Percentiles rank a stretch among this genome's conserved stretches.
phyloP scores from a whole-genome alignment of 345 rosid genomes.

The Orychophragmus violaceus region DNA sequence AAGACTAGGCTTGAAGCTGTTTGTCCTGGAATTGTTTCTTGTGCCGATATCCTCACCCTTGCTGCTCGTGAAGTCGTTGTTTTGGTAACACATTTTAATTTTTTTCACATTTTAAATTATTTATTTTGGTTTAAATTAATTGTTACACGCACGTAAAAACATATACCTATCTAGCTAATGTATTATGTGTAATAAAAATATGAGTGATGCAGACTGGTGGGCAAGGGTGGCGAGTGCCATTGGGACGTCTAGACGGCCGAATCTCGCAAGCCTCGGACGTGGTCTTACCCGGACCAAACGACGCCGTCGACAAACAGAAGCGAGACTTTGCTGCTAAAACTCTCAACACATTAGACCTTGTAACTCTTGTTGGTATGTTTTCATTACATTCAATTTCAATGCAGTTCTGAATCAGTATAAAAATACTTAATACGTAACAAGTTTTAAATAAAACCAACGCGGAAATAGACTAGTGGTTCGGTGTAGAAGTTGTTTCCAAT shows the following conservation, averaged over 20 bases:
- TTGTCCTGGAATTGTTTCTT: slow-evolving; percentile 42
- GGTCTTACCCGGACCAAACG: slow-evolving; percentile 32
- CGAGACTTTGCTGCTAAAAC: slow-evolving; percentile 31
- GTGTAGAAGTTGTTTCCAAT: no score
- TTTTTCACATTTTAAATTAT: no score
- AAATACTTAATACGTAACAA: no score
- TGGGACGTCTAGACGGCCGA: slow-evolving; percentile 32
- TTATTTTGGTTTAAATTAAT: not conserved
- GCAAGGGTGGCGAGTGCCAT: slow-evolving; percentile 23
- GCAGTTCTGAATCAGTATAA: not conserved
- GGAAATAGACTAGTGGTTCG: no score
- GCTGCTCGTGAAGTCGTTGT: slow-evolving; percentile 44
- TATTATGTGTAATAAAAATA: not conserved
- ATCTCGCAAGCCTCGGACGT: slow-evolving; percentile 31
- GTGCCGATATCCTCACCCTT: slow-evolving; percentile 47
- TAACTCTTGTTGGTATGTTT: slow-evolving; percentile 41
- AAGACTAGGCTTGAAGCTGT: slow-evolving; percentile 28
- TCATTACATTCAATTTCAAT: not conserved
- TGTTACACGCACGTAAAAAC: not conserved
- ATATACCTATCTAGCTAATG: not conserved
- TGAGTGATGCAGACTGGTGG: slow-evolving; percentile 28
- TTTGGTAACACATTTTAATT: slow-evolving; percentile 28
- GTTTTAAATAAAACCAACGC: no score
- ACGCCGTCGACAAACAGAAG: slow-evolving; percentile 31
- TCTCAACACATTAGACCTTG: slow-evolving; percentile 42